phyloP scores from a whole-genome alignment of 345 rosid species.

The Rhodamnia rubescens region DNA sequence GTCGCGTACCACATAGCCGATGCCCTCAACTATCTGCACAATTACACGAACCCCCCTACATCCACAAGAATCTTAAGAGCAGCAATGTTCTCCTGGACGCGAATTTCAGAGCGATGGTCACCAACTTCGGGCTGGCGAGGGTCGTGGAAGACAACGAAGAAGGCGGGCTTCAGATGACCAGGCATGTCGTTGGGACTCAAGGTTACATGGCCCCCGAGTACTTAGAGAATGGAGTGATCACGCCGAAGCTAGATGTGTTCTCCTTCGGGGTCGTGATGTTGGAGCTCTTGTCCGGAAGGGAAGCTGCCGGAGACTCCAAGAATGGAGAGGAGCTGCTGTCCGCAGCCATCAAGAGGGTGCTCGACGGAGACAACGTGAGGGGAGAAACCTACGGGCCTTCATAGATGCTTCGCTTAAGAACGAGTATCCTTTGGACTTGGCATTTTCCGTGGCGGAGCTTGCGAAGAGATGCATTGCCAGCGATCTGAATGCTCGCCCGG shows the following conservation, averaged over 20 bases:
- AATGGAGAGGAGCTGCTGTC: conserved; percentile 38
- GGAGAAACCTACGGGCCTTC: conserved; percentile 45
- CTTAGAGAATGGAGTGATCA: conserved; percentile 75
- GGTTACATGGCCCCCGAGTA: conserved; percentile 93
- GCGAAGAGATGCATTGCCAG: conserved; percentile 50
- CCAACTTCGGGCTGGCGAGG: conserved; percentile 78
- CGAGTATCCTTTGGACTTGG: conserved; percentile 73
- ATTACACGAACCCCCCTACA: conserved; percentile 64
- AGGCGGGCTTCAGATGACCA: conserved; percentile 51
- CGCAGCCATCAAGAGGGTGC: conserved; percentile 33
- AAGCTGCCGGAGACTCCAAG: conserved; percentile 37
- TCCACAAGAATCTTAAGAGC: conserved; percentile 79
- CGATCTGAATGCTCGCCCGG: conserved; percentile 58
- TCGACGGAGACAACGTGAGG: conserved; percentile 65
- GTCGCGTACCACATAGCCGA: conserved; percentile 61
- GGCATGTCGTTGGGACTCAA: conserved; percentile 76
- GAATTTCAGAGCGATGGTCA: conserved; percentile 59
- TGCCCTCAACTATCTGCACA: conserved; percentile 73
- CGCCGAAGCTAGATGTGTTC: conserved; percentile 73
- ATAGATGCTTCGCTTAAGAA: conserved; percentile 47
- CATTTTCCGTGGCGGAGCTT: conserved; percentile 66
- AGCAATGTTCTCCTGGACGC: conserved; percentile 72
- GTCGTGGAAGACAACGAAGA: conserved; percentile 24
- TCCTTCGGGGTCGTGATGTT: conserved; percentile 73
- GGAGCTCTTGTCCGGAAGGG: conserved; percentile 74